These are phyloP conservation scores for Hyphopichia wangnamkhiaoensis DNA, from an alignment of 1,139 yeast genomes.

Conservation along the genomic window DNA sequence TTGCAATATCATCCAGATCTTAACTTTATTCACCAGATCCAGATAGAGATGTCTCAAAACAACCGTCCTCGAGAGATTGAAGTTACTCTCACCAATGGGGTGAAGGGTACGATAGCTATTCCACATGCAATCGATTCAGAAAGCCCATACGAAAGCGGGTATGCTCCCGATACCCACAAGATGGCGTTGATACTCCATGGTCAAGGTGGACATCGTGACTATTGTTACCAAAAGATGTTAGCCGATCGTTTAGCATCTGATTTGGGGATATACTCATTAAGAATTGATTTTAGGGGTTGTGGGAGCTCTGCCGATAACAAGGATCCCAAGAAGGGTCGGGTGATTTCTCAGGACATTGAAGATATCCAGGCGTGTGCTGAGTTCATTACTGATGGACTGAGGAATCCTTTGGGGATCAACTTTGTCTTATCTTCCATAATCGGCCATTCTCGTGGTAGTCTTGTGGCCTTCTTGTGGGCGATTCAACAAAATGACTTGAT, in stretches of 20 bases:
- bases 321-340: conserved; percentile 50
- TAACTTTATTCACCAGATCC: background rate
- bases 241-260: conserved; percentile 62
- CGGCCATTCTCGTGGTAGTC: conserved; percentile 79
- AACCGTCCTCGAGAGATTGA: conserved; percentile 34
- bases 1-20: background rate
- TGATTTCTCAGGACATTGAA: conserved; percentile 60
- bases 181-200: conserved; percentile 63
- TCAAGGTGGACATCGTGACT: conserved; percentile 79
- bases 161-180: conserved; percentile 41
- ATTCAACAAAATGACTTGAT: conserved; percentile 36
- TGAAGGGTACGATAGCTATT: conserved; percentile 39
- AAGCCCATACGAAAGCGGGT: conserved; percentile 24
- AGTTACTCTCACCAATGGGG: conserved; percentile 38
- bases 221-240: conserved; percentile 67
- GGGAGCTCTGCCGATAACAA: conserved; percentile 70
- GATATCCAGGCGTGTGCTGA: conserved; percentile 62
- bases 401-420: conserved; percentile 36
- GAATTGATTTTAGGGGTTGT: conserved; percentile 86
- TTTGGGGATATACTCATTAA: conserved; percentile 60
- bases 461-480: conserved; percentile 80
- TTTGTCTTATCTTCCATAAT: conserved; percentile 57
- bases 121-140: conserved; percentile 35
- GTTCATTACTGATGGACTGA: conserved; percentile 37
- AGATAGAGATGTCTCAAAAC: background rate